phyloP scores from a whole-genome alignment of 306 rosid genomes.

The Macrotyloma uniflorum region DNA sequence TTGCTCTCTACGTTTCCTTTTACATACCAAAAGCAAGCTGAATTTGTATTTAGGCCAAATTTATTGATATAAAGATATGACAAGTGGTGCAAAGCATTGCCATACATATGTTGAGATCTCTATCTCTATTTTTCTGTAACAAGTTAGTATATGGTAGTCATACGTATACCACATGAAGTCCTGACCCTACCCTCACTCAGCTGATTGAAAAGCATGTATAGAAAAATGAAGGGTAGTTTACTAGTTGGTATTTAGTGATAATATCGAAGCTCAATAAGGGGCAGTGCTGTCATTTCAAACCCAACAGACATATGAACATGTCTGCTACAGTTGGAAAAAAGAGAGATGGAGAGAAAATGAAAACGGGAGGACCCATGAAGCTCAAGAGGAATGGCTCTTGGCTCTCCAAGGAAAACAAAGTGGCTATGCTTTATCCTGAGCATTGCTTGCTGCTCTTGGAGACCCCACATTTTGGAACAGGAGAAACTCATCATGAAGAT shows the following conservation, averaged over 20 bases:
- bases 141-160: neutral
- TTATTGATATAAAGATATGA: neutral
- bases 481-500: slow-evolving; percentile 48
- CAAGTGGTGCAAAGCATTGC: slow-evolving; percentile 2
- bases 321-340: slow-evolving; percentile 52
- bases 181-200: slow-evolving; percentile 22
- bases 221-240: slow-evolving; percentile 30
- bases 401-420: slow-evolving; percentile 48
- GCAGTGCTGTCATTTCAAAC: slow-evolving; percentile 50
- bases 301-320: slow-evolving; percentile 71
- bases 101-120: neutral
- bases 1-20: slow-evolving; percentile 9
- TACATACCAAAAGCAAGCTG: neutral
- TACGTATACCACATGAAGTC: neutral
- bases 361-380: slow-evolving; percentile 55
- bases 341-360: slow-evolving; percentile 41
- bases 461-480: slow-evolving; percentile 55
- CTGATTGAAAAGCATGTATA: slow-evolving; percentile 24
- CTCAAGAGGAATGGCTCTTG: slow-evolving; percentile 47
- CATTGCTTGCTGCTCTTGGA: slow-evolving; percentile 30
- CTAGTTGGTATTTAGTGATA: slow-evolving; percentile 18
- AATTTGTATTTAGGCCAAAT: slow-evolving; percentile 2
- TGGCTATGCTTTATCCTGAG: slow-evolving; percentile 36
- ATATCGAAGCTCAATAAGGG: slow-evolving; percentile 39
- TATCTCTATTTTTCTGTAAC: neutral